A percentile compares a stretch with the other conserved stretches of the same genome.
These are phyloP conservation scores for Eucalyptus pauciflora DNA, from an alignment of 345 rosid species.

Conservation along the genomic window DNA sequence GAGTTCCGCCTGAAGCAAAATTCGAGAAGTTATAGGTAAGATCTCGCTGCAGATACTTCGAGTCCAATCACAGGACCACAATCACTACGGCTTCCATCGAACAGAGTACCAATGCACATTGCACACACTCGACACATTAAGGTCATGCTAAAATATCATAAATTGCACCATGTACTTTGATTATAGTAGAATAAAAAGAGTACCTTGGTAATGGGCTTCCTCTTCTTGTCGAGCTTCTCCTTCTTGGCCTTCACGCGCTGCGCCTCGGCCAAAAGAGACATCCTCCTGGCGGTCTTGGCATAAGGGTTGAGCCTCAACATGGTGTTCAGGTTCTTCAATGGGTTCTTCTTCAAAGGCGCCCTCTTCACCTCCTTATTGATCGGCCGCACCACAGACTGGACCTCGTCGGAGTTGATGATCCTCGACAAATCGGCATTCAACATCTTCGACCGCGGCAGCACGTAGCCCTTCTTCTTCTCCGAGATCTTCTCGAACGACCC, in stretches of 20 bases:
- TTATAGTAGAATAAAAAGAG: not conserved
- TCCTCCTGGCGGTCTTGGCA: constrained; percentile 9
- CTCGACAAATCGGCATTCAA: constrained; percentile 5
- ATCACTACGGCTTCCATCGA: not conserved
- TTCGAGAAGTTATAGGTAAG: not conserved
- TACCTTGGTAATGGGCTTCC: constrained; percentile 3
- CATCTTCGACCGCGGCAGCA: constrained; percentile 4
- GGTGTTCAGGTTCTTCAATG: constrained; percentile 3
- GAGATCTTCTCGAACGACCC: constrained; percentile 23
- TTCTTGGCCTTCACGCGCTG: constrained; percentile 6
- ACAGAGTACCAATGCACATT: not conserved
- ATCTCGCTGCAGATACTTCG: not conserved
- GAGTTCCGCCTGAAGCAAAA: not conserved
- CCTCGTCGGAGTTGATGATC: constrained; percentile 37
- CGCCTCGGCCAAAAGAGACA: constrained; percentile 4
- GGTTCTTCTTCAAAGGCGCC: constrained; percentile 5
- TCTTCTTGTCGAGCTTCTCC: constrained; percentile 8
- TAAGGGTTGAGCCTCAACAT: constrained; percentile 6
- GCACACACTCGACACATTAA: not conserved
- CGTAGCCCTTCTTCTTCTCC: constrained; percentile 2
- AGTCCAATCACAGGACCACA: not conserved
- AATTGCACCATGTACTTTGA: not conserved
- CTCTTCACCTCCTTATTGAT: constrained; percentile 3
- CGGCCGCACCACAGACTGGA: constrained; percentile 22
- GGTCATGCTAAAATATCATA: not conserved